Conservation (phyloP, 805 yeast genomes). For the Novakomyces olei region DNA sequence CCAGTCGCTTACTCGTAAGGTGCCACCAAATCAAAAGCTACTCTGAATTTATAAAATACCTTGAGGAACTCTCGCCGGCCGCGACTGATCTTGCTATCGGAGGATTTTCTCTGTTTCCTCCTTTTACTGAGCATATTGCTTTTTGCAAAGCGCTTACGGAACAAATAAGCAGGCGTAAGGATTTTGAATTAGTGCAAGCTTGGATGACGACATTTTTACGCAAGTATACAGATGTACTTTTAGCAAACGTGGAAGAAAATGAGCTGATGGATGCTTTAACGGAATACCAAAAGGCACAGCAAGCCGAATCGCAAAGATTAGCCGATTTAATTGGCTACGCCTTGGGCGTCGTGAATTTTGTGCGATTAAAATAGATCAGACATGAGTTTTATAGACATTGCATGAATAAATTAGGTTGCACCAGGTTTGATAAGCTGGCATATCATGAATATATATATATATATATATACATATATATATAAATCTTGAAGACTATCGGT, state of each 20-base stretch:
- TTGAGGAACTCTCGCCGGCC: constrained; percentile 50
- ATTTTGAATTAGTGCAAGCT: constrained; percentile 66
- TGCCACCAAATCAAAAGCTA: not conserved
- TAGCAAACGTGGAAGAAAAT: constrained; percentile 7
- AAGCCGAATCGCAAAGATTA: constrained; percentile 22
- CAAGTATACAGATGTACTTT: constrained; percentile 64
- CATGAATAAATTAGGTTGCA: too few relatives aligned
- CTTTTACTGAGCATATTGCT: constrained; percentile 39
- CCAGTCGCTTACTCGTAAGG: constrained; percentile 4
- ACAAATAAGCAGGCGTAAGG: constrained; percentile 33
- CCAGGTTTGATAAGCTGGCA: too few relatives aligned
- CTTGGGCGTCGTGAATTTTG: constrained; percentile 44
- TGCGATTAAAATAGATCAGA: too few relatives aligned
- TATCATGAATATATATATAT: too few relatives aligned
- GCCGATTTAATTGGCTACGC: constrained; percentile 53
- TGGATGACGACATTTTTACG: constrained; percentile 51
- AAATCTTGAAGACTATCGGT: too few relatives aligned
- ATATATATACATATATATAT: too few relatives aligned
- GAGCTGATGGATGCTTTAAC: constrained; percentile 23
- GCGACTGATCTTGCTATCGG: constrained; percentile 68
- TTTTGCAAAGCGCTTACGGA: constrained; percentile 46
- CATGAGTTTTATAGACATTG: too few relatives aligned
- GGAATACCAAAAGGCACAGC: constrained; percentile 26
- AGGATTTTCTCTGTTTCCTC: constrained; percentile 41
- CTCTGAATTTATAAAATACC: constrained; percentile 27